Conservation (phyloP, 2,329 filamentous ascomycete species). For the Akanthomyces lecanii region DNA sequence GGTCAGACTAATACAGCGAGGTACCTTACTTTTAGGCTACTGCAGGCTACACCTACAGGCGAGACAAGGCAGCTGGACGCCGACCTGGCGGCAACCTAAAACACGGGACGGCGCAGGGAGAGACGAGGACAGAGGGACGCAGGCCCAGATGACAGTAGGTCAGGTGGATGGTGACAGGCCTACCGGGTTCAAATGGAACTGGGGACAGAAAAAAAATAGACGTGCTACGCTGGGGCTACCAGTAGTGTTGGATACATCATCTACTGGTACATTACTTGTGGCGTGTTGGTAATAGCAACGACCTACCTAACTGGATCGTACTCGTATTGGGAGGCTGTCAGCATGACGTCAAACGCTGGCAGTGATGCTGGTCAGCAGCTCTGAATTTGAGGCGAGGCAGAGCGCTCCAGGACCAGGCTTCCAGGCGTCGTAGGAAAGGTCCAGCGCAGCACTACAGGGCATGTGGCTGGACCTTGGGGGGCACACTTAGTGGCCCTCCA, state of each 20-base stretch:
- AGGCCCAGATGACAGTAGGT: neutral
- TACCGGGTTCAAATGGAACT: neutral
- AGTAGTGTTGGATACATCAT: neutral
- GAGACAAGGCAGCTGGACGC: neutral
- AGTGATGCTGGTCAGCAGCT: neutral
- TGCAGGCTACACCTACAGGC: neutral
- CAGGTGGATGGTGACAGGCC: too few species aligned
- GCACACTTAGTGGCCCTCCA: too few species aligned
- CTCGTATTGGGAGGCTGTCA: neutral
- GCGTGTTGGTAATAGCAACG: neutral
- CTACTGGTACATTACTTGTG: neutral
- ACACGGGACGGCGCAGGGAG: conserved; percentile 7
- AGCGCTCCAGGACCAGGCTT: neutral
- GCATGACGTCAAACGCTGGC: conserved; percentile 7
- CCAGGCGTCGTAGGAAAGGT: neutral
- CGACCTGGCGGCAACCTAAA: neutral
- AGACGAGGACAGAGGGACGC: neutral
- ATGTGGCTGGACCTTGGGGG: neutral
- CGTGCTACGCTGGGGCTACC: neutral
- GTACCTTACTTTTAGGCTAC: neutral
- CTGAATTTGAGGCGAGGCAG: neutral
- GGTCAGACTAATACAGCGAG: neutral
- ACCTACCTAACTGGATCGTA: neutral
- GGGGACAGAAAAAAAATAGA: neutral
- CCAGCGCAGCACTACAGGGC: neutral